Evolutionary conservation across 768 basidiomycete species (phyloP), one percentile per base, ranked within the genome.

Genomic region (Macrolepiota albuminosa): DNA sequence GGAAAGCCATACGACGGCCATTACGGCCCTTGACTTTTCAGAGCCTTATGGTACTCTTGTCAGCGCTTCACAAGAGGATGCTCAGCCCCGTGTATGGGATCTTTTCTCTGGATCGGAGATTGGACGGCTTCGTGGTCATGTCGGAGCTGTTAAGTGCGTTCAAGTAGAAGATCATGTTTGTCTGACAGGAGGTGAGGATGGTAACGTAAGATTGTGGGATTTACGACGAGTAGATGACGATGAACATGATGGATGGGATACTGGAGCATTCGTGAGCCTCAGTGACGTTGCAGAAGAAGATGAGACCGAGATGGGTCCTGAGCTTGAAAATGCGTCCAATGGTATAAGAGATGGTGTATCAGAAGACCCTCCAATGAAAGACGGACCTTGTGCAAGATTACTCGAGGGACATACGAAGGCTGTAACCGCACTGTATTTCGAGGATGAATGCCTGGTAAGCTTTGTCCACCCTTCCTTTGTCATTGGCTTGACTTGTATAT

Each of bases 41-140:
- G 96, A 98, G 69, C 97, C 97, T 6, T 99, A 99, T 67, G 96
- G 95, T 16, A 90, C 87, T 10, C 84, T 98, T 39, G 94, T 98
- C 60, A 91, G 86, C 54, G 88, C 94, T 1, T 89, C 93, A 1
- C 86, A 84, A 61, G 90, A 93, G 54, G 96, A 97, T 65, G 77
- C 88, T 13, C 85, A 91, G 58, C 94, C 95, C 2, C 86, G 90
- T 6, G 89, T 98, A 14, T 99, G 95, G 96, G 97, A 99, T 72
- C 78, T 99, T 18, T 84, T 95, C 63, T 84, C 88, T 34, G 97
- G 95, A 10, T 84, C 88, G 57, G 91, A 95, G 72, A 83, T 95
- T 34, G 94, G 93, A 11, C 83, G 88, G 57, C 73, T 99, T 48
- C 79, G 87, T 29, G 97, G 97, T 6, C 93, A 96, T 71, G 76